These are phyloP conservation scores for Trichoderma sp. DNA, from an alignment of 2,329 filamentous ascomycete species.

Conservation along the genomic window DNA sequence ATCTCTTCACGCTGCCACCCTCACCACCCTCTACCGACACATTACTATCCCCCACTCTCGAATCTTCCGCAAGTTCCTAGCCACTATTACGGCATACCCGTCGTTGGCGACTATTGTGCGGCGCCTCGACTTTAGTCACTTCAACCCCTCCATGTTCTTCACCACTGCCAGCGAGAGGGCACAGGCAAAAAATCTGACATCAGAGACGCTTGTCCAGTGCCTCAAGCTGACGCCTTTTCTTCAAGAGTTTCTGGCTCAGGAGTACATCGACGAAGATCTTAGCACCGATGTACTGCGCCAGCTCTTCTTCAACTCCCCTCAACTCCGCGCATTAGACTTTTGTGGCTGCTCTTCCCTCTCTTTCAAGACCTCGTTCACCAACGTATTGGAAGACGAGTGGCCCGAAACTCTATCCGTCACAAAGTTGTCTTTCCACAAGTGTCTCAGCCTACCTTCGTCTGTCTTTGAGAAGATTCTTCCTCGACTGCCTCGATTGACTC, in stretches of 20 bases:
- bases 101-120: constrained; percentile 72
- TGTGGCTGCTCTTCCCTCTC: constrained; percentile 67
- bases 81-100: constrained; percentile 64
- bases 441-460: constrained; percentile 63
- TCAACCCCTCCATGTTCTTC: constrained; percentile 76
- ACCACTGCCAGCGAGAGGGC: constrained; percentile 71
- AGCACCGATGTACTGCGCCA: constrained; percentile 65
- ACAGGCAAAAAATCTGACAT: constrained; percentile 72
- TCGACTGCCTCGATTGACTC: constrained; percentile 66
- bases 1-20: constrained; percentile 67
- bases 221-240: constrained; percentile 69
- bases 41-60: constrained; percentile 80
- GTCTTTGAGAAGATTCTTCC: constrained; percentile 70
- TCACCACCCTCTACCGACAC: constrained; percentile 72
- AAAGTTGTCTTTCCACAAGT: constrained; percentile 75
- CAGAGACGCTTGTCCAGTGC: constrained; percentile 68
- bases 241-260: constrained; percentile 75
- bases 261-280: constrained; percentile 76
- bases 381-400: constrained; percentile 51
- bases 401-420: constrained; percentile 58
- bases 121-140: constrained; percentile 80
- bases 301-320: constrained; percentile 64
- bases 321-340: constrained; percentile 69
- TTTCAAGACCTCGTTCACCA: constrained; percentile 65
- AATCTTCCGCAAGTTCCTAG: constrained; percentile 78